A percentile compares a stretch with the other conserved stretches of the same genome.
These are phyloP conservation scores for Penicillium arizonense DNA, from an alignment of 495 filamentous ascomycete species.

Conservation along the genomic window DNA sequence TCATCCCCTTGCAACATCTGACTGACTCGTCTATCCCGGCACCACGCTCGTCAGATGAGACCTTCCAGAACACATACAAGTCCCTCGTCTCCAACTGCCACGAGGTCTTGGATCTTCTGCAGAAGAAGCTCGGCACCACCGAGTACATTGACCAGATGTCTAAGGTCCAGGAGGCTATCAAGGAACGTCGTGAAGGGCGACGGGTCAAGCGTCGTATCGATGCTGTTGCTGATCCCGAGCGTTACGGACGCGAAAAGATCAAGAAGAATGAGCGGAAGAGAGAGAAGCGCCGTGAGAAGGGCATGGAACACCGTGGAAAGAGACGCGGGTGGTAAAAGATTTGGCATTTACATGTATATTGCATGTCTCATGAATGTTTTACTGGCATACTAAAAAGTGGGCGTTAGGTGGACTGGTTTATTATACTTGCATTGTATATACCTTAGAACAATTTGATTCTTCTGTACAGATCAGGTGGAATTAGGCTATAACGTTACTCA, in stretches of 20 bases:
- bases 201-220: slow-evolving; percentile 83
- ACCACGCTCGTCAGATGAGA: slow-evolving; percentile 62
- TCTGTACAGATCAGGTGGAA: slow-evolving; percentile 11
- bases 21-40: slow-evolving; percentile 73
- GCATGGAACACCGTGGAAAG: slow-evolving; percentile 62
- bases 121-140: slow-evolving; percentile 79
- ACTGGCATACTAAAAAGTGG: slow-evolving; percentile 27
- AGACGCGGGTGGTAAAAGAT: slow-evolving; percentile 63
- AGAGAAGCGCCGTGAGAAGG: slow-evolving; percentile 75
- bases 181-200: slow-evolving; percentile 66
- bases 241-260: slow-evolving; percentile 72
- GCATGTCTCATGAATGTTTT: slow-evolving; percentile 24
- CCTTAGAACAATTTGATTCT: slow-evolving; percentile 15
- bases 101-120: slow-evolving; percentile 71
- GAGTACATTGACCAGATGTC: slow-evolving; percentile 69
- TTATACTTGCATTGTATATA: slow-evolving; percentile 8
- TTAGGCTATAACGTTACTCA: no score
- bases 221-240: slow-evolving; percentile 78
- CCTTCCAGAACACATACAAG: slow-evolving; percentile 66
- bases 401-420: slow-evolving; percentile 20
- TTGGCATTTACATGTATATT: slow-evolving; percentile 6
- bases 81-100: slow-evolving; percentile 63
- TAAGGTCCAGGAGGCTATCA: slow-evolving; percentile 65
- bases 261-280: slow-evolving; percentile 84
- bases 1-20: slow-evolving; percentile 79